phyloP scores from a whole-genome alignment of 1,284 basidiomycete species.

The Vanrija pseudolonga region DNA sequence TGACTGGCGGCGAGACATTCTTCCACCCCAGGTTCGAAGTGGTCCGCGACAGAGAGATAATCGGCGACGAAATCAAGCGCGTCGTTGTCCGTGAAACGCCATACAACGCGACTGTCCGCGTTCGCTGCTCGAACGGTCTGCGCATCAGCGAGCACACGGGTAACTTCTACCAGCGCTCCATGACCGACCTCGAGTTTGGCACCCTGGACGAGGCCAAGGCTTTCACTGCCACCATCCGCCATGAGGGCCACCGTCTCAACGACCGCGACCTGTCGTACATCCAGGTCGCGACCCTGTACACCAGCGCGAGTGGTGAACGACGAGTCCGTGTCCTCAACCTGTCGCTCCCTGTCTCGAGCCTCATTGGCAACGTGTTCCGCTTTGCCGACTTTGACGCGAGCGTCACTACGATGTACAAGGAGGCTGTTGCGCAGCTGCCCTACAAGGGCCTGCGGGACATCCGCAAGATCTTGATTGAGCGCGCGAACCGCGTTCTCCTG shows the following conservation, averaged over 20 bases:
- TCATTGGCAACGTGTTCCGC: slow-evolving; percentile 89
- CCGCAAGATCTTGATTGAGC: slow-evolving; percentile 77
- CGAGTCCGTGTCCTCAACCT: slow-evolving; percentile 84
- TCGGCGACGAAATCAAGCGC: slow-evolving; percentile 71
- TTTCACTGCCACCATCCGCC: slow-evolving; percentile 65
- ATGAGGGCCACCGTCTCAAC: slow-evolving; percentile 59
- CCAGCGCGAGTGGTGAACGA: slow-evolving; percentile 71
- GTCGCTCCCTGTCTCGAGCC: slow-evolving; percentile 70
- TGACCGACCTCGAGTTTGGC: slow-evolving; percentile 76
- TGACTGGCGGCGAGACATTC: slow-evolving; percentile 89
- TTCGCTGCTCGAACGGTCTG: slow-evolving; percentile 83
- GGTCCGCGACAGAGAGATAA: slow-evolving; percentile 61
- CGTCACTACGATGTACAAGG: slow-evolving; percentile 70
- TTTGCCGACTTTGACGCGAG: slow-evolving; percentile 88
- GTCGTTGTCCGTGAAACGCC: slow-evolving; percentile 69
- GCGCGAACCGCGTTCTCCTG: slow-evolving; percentile 75
- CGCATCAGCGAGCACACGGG: slow-evolving; percentile 70
- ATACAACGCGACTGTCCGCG: slow-evolving; percentile 75
- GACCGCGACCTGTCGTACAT: slow-evolving; percentile 74
- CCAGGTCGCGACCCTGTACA: slow-evolving; percentile 91
- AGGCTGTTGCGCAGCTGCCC: slow-evolving; percentile 66
- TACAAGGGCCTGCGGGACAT: slow-evolving; percentile 68
- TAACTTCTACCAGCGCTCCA: slow-evolving; percentile 71
- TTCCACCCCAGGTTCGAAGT: slow-evolving; percentile 87
- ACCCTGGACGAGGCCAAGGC: slow-evolving; percentile 77